A percentile compares a stretch with the other conserved stretches of the same genome.
phyloP scores from a whole-genome alignment of 176 grass and related monocot species.

The Ensete ventricosum region DNA sequence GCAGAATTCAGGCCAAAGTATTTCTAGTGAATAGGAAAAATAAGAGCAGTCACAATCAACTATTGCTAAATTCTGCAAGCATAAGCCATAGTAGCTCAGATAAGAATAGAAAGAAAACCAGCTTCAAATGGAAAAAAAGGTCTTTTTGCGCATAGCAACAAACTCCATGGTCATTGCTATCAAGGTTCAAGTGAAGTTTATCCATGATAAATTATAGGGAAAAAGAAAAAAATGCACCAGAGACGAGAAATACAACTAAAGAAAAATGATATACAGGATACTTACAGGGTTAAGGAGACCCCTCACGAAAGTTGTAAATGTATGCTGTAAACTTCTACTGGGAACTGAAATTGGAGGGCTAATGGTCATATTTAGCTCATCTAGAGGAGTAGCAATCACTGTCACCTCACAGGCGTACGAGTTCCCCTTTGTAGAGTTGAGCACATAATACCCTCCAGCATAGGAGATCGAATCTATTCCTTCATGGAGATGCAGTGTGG shows the following conservation, averaged over 20 bases:
- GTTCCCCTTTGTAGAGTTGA: slow-evolving; percentile 54
- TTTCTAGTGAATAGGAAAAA: slow-evolving; percentile 30
- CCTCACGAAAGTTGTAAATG: slow-evolving; percentile 68
- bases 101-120: too few species aligned
- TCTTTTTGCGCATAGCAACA: background rate
- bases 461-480: slow-evolving; percentile 55
- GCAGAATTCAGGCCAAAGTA: slow-evolving; percentile 63
- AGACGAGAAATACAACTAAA: background rate
- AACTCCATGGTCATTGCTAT: background rate
- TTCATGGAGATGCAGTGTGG: slow-evolving; percentile 77
- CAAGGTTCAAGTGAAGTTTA: background rate
- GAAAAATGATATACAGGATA: background rate
- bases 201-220: background rate
- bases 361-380: slow-evolving; percentile 81
- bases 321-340: slow-evolving; percentile 77
- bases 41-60: slow-evolving; percentile 2
- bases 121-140: background rate
- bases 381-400: slow-evolving; percentile 70
- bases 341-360: slow-evolving; percentile 56
- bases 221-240: background rate
- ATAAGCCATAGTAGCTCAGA: too few species aligned
- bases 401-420: slow-evolving; percentile 61
- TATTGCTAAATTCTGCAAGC: background rate
- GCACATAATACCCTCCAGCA: slow-evolving; percentile 54
- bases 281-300: slow-evolving; percentile 84